Percentiles rank a stretch among this genome's conserved stretches.
These are phyloP conservation scores for Penicillium frequentans DNA, from an alignment of 2,329 filamentous ascomycete species.

Conservation along the genomic window DNA sequence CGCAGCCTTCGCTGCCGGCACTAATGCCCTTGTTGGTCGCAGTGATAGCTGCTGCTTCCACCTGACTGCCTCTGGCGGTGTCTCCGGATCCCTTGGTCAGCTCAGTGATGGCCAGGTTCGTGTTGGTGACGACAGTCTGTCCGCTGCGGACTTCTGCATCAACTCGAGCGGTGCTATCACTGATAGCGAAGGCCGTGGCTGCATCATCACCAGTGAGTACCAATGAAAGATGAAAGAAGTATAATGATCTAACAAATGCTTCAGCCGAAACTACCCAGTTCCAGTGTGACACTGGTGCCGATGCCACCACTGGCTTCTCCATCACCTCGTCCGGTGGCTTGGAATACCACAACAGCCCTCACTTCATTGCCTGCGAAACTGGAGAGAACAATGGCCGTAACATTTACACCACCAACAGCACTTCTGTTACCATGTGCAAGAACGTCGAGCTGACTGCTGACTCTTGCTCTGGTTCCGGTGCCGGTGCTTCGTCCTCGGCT, in stretches of 20 bases:
- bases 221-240: neutral
- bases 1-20: slow-evolving; percentile 41
- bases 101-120: slow-evolving; percentile 63
- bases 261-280: slow-evolving; percentile 58
- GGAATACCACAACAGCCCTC: slow-evolving; percentile 50
- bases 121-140: slow-evolving; percentile 50
- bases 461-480: slow-evolving; percentile 31
- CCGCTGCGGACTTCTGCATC: slow-evolving; percentile 56
- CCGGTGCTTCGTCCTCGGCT: slow-evolving; percentile 11
- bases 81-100: slow-evolving; percentile 59
- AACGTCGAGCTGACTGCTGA: slow-evolving; percentile 36
- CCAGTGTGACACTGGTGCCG: slow-evolving; percentile 60
- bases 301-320: slow-evolving; percentile 56
- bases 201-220: slow-evolving; percentile 61
- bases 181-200: slow-evolving; percentile 59
- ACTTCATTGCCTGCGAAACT: slow-evolving; percentile 65
- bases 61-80: slow-evolving; percentile 51
- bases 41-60: slow-evolving; percentile 53
- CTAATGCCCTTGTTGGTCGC: slow-evolving; percentile 44
- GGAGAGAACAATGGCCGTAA: slow-evolving; percentile 42
- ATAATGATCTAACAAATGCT: slow-evolving; percentile 11
- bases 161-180: slow-evolving; percentile 54
- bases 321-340: slow-evolving; percentile 57
- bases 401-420: slow-evolving; percentile 41
- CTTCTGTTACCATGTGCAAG: slow-evolving; percentile 34